Evolutionary conservation across 2,329 filamentous ascomycete genomes (phyloP), one percentile per base, ranked within the genome.

Genomic region (Furcasterigmium furcatum): DNA sequence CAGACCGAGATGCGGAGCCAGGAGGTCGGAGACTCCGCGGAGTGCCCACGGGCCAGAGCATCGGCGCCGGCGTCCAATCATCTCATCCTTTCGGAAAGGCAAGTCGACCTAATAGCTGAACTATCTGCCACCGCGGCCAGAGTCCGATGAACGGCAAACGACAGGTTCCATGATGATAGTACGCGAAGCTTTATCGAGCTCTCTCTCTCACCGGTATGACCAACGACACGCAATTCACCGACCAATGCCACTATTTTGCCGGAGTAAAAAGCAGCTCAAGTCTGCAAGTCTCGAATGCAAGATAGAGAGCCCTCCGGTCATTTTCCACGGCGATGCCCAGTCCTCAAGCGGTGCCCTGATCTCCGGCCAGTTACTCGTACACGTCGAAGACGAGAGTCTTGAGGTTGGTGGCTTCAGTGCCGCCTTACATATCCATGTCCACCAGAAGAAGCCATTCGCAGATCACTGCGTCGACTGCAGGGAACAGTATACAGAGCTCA

Each of bases 271-370:
- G 9, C 52, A 53, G n/a, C 52, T 63, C 34, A 52, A 59, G 46
- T 66, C 68, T 46, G 71, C 73, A 9, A 57, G 66, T 2, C 58
- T 82, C 16, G 66, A 73, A 47, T 80, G 76, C 72, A 74, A 70
- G 55, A 86, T 96, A 51, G 91, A 96, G 72, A 95, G 88, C 12
- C 90, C 91, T 2, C 91, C 91, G 3, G 76, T 92, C 16, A 80
- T 96, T 38, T 85, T 96, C 68, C 88, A 94, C 59, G 91, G 91
- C 51, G 73, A 78, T 20, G 76, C 88, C 1, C 77, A 84, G 50
- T 77, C 80, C 54, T 96, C 91, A 56, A 87, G 85, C 3, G 92
- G 92, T 46, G 90, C 91, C 8, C 73, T 96, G 48, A 79, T 96
- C 43, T 95, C 90, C 1, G 91, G 91, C 24, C 87, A 90, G 62